A percentile compares a stretch with the other conserved stretches of the same genome.
These are phyloP conservation scores for Ustilaginoidea virens DNA, from an alignment of 2,329 filamentous ascomycete species.

Conservation along the genomic window DNA sequence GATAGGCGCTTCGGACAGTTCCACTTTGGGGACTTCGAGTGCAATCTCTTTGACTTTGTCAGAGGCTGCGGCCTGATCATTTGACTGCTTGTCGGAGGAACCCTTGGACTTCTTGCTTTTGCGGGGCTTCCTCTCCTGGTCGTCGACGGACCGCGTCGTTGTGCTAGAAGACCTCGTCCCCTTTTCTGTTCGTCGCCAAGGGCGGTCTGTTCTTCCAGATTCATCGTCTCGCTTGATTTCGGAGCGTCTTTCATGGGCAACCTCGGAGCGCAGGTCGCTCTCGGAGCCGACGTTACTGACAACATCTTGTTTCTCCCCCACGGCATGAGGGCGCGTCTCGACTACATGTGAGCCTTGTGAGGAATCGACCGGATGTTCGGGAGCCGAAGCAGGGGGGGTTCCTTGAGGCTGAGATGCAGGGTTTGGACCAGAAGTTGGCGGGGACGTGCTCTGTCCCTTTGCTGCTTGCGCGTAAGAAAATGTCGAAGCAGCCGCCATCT, in stretches of 20 bases:
- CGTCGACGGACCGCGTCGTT: slow-evolving; percentile 51
- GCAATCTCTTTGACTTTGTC: slow-evolving; percentile 37
- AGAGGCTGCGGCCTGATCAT: slow-evolving; percentile 34
- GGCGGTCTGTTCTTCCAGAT: slow-evolving; percentile 20
- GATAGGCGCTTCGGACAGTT: slow-evolving; percentile 65
- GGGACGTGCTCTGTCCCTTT: slow-evolving; percentile 49
- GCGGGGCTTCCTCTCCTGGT: slow-evolving; percentile 31
- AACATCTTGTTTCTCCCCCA: slow-evolving; percentile 18
- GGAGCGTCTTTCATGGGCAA: slow-evolving; percentile 15
- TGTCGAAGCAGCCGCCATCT: slow-evolving; percentile 40
- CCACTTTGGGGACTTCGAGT: slow-evolving; percentile 37
- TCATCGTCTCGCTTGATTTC: slow-evolving; percentile 24
- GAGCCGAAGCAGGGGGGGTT: slow-evolving; percentile 12
- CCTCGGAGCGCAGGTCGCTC: slow-evolving; percentile 20
- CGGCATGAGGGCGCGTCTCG: slow-evolving; percentile 9
- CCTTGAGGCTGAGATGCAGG: slow-evolving; percentile 12
- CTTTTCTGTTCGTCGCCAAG: slow-evolving; percentile 26
- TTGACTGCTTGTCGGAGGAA: slow-evolving; percentile 22
- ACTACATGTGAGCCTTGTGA: slow-evolving; percentile 10
- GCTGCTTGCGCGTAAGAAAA: slow-evolving; percentile 97
- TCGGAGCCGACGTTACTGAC: slow-evolving; percentile 21
- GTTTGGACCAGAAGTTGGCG: slow-evolving; percentile 14
- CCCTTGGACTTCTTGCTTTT: slow-evolving; percentile 47
- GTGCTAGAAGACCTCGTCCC: slow-evolving; percentile 45
- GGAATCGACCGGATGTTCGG: slow-evolving; percentile 13